Evolutionary conservation across 495 filamentous ascomycete species (phyloP).

Genomic region (Delitschia confertaspora): DNA sequence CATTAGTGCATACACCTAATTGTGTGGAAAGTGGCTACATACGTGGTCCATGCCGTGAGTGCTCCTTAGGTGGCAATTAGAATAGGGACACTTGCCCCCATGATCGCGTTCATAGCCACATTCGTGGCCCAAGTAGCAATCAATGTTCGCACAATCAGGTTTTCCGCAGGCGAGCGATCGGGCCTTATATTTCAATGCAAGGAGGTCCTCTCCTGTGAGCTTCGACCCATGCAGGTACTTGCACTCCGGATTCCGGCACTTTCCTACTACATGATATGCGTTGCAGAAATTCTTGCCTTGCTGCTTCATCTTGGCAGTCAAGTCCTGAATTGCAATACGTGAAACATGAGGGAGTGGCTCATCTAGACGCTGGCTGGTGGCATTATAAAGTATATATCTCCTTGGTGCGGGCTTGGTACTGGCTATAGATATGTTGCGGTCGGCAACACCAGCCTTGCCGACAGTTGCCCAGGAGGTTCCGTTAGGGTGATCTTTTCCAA

Average conservation of each 20-base stretch:
- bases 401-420: slow-evolving; percentile 20
- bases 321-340: slow-evolving; percentile 16
- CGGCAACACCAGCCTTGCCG: slow-evolving; percentile 26
- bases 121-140: slow-evolving; percentile 29
- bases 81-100: slow-evolving; percentile 12
- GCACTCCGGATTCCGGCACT: slow-evolving; percentile 29
- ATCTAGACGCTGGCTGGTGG: slow-evolving; percentile 31
- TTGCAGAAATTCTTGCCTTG: slow-evolving; percentile 33
- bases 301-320: slow-evolving; percentile 25
- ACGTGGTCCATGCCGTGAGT: slow-evolving; percentile 23
- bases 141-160: slow-evolving; percentile 25
- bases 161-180: slow-evolving; percentile 15
- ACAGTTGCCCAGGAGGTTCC: slow-evolving; percentile 30
- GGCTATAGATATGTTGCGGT: slow-evolving; percentile 30
- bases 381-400: slow-evolving; percentile 30
- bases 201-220: slow-evolving; percentile 25
- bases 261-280: slow-evolving; percentile 33
- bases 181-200: slow-evolving; percentile 32
- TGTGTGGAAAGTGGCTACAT: too few relatives aligned
- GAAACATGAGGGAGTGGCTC: slow-evolving; percentile 24
- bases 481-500: neutral
- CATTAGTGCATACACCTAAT: too few relatives aligned
- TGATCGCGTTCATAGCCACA: slow-evolving; percentile 15
- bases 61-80: slow-evolving; percentile 6
- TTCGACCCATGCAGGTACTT: slow-evolving; percentile 31